phyloP scores from a whole-genome alignment of 2,329 filamentous ascomycete genomes.

The Xylaria sp. region DNA sequence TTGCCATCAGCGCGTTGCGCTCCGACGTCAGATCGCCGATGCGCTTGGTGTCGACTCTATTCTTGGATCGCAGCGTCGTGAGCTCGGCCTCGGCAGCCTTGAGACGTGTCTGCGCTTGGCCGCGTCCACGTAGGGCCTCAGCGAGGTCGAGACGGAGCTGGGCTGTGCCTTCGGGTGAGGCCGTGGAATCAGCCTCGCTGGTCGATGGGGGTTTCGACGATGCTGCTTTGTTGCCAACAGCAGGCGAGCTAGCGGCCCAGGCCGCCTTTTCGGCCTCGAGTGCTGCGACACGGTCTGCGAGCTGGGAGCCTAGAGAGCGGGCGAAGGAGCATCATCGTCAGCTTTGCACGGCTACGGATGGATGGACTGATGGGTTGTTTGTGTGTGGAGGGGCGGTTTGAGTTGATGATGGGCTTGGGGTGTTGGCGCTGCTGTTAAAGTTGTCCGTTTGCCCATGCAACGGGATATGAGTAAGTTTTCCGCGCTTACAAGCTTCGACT shows the following conservation, averaged over 20 bases:
- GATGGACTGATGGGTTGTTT: background rate
- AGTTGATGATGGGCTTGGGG: background rate
- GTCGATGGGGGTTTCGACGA: slow-evolving; percentile 46
- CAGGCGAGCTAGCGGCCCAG: slow-evolving; percentile 1
- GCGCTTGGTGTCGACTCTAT: slow-evolving; percentile 67
- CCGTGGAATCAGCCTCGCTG: slow-evolving; percentile 33
- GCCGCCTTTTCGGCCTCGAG: slow-evolving; percentile 68
- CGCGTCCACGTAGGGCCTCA: slow-evolving; percentile 78
- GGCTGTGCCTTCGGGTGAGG: slow-evolving; percentile 47
- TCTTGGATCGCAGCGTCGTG: slow-evolving; percentile 67
- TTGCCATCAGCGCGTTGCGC: slow-evolving; percentile 68
- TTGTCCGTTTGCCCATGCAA: background rate
- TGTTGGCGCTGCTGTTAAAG: slow-evolving; percentile 1
- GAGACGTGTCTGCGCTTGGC: slow-evolving; percentile 72
- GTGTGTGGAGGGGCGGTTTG: slow-evolving; percentile 11
- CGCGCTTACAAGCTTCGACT: slow-evolving; percentile 78
- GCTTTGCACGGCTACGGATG: slow-evolving; percentile 8
- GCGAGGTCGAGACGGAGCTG: slow-evolving; percentile 76
- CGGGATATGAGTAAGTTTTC: background rate
- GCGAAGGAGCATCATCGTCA: slow-evolving; percentile 19
- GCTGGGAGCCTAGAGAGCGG: slow-evolving; percentile 48
- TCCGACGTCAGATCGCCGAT: slow-evolving; percentile 72
- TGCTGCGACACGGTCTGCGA: slow-evolving; percentile 68
- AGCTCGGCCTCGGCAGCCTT: slow-evolving; percentile 72
- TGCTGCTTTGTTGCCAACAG: slow-evolving; percentile 4